Percentiles rank a stretch among this genome's conserved stretches.
Conservation (phyloP, 225 moss, liverwort and hornwort species). For the Polytrichum commune region DNA sequence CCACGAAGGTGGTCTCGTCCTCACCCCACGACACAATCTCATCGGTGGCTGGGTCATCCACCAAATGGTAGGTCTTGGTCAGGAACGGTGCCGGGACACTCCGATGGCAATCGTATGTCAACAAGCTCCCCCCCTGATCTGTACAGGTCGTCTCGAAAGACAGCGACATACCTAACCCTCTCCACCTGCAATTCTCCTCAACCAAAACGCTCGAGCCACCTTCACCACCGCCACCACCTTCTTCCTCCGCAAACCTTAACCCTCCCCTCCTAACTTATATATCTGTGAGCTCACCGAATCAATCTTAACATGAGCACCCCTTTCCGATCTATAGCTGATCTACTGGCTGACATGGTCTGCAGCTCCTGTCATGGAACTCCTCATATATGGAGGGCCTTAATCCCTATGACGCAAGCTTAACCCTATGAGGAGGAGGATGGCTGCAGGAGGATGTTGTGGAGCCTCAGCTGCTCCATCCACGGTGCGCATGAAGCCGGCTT, state of each 20-base stretch:
- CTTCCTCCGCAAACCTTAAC: neutral
- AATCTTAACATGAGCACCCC: neutral
- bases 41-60: constrained; percentile 78
- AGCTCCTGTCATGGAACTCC: too few species aligned
- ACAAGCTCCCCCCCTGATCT: constrained; percentile 56
- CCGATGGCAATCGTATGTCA: constrained; percentile 71
- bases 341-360: too few species aligned
- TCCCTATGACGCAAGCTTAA: too few species aligned
- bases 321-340: neutral
- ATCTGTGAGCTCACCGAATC: neutral
- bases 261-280: constrained; percentile 7
- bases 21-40: constrained; percentile 87
- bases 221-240: neutral
- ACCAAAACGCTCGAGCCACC: neutral
- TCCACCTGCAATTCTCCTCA: neutral
- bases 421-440: too few species aligned
- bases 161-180: constrained; percentile 50
- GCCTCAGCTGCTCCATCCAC: too few species aligned
- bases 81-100: constrained; percentile 81
- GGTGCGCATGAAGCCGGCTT: too few species aligned
- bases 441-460: too few species aligned
- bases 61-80: constrained; percentile 78
- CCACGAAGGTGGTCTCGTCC: constrained; percentile 73
- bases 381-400: too few species aligned
- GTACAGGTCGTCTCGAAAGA: constrained; percentile 61